phyloP scores from a whole-genome alignment of 305 asterid genomes.

The Coffea humblotiana region DNA sequence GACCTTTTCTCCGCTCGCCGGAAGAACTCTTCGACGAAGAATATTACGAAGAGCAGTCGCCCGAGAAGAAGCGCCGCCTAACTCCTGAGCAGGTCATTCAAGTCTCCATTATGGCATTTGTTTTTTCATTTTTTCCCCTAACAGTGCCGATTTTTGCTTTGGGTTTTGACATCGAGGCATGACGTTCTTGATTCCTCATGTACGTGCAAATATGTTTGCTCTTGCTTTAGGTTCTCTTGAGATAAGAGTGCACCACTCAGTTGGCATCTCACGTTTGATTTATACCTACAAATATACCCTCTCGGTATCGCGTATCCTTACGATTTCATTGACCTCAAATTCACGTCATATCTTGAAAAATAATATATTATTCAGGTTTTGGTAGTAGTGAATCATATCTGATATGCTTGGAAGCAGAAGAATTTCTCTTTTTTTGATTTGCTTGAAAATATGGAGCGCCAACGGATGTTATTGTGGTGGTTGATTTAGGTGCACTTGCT shows the following conservation, averaged over 20 bases:
- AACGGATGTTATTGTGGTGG: constrained; percentile 6
- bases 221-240: constrained; percentile 4
- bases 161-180: neutral
- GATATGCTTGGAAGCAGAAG: neutral
- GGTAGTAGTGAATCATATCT: neutral
- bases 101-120: neutral
- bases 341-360: neutral
- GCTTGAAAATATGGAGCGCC: neutral
- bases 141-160: neutral
- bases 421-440: neutral
- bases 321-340: constrained; percentile 9
- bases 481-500: constrained; percentile 73
- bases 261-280: constrained; percentile 17
- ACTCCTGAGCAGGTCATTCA: constrained; percentile 73
- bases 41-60: constrained; percentile 82
- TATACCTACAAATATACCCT: neutral
- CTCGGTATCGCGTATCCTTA: constrained; percentile 14
- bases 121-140: neutral
- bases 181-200: constrained; percentile 3
- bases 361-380: neutral
- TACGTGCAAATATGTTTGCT: neutral
- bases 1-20: constrained; percentile 71
- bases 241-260: neutral
- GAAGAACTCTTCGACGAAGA: constrained; percentile 86
- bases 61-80: constrained; percentile 98